phyloP scores from a whole-genome alignment of 1,284 basidiomycete genomes.

The Omphalotus olearius region DNA sequence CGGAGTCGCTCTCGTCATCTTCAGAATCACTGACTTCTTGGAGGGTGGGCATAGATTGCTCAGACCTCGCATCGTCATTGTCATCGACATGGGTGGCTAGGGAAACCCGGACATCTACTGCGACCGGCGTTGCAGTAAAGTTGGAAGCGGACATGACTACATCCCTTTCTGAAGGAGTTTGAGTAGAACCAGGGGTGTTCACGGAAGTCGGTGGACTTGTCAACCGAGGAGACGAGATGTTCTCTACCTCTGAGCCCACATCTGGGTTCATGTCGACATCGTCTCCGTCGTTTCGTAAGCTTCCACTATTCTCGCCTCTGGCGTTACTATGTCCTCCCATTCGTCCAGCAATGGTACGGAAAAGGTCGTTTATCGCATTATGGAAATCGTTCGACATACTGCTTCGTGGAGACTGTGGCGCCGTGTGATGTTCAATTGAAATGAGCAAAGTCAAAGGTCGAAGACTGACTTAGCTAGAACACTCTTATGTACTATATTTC shows the following conservation, averaged over 20 bases:
- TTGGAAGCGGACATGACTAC: not conserved
- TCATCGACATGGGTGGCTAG: conserved; percentile 17
- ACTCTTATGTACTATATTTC: too few species aligned
- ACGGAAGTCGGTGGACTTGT: not conserved
- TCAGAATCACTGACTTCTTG: conserved; percentile 11
- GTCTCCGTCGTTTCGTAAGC: not conserved
- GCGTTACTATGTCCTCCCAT: not conserved
- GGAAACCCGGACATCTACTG: not conserved
- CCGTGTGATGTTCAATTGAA: too few species aligned
- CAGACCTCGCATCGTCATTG: conserved; percentile 23
- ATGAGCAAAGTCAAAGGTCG: too few species aligned
- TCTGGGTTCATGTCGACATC: conserved; percentile 5
- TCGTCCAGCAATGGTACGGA: conserved; percentile 1
- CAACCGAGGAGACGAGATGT: not conserved
- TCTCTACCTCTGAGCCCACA: too few species aligned
- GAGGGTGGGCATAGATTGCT: conserved; percentile 17
- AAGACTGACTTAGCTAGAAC: too few species aligned
- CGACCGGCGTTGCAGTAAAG: not conserved
- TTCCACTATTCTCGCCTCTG: not conserved
- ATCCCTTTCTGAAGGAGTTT: not conserved
- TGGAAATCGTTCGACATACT: not conserved
- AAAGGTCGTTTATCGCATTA: not conserved
- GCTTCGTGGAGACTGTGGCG: too few species aligned
- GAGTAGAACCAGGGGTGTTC: too few species aligned
- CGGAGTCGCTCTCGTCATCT: not conserved